Percentiles rank a stretch among this genome's conserved stretches.
phyloP scores from a whole-genome alignment of 257 asterid species.

The Jacaranda mimosifolia region DNA sequence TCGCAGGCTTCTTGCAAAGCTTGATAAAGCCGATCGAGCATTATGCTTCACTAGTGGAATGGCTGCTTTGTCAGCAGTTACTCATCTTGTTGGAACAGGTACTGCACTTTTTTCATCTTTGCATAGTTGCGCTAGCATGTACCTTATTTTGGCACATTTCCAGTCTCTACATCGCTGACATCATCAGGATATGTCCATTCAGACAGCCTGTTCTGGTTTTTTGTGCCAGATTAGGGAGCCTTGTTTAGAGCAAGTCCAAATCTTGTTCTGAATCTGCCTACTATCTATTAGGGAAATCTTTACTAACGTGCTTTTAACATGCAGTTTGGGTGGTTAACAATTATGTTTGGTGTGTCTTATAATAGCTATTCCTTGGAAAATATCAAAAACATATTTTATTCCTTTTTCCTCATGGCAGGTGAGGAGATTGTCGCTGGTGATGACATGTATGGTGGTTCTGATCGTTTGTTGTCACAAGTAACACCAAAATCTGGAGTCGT shows the following conservation, averaged over 20 bases:
- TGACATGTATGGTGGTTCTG: conserved; percentile 98
- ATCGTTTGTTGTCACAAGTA: conserved; percentile 83
- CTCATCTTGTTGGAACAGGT: conserved; percentile 88
- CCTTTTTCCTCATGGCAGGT: conserved; percentile 50
- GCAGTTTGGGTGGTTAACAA: neutral
- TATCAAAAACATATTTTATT: neutral
- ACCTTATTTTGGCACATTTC: neutral
- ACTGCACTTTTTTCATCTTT: conserved; percentile 19
- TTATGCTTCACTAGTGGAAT: conserved; percentile 96
- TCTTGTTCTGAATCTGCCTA: neutral
- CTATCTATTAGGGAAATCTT: neutral
- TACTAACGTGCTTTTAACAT: neutral
- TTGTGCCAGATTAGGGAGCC: conserved; percentile 12
- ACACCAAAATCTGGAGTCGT: conserved; percentile 80
- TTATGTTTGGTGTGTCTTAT: neutral
- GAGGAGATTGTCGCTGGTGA: conserved; percentile 94
- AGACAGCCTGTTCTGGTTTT: conserved; percentile 8
- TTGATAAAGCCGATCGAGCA: conserved; percentile 91
- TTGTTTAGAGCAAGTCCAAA: conserved; percentile 15
- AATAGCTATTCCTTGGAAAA: neutral
- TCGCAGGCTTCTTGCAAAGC: conserved; percentile 86
- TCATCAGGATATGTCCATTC: neutral
- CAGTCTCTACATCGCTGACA: neutral
- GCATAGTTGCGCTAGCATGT: conserved; percentile 12
- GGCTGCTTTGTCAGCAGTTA: conserved; percentile 94